Base-by-base conservation (phyloP, 2,329 filamentous ascomycete species). In the Tetracladium maxilliforme region DNA sequence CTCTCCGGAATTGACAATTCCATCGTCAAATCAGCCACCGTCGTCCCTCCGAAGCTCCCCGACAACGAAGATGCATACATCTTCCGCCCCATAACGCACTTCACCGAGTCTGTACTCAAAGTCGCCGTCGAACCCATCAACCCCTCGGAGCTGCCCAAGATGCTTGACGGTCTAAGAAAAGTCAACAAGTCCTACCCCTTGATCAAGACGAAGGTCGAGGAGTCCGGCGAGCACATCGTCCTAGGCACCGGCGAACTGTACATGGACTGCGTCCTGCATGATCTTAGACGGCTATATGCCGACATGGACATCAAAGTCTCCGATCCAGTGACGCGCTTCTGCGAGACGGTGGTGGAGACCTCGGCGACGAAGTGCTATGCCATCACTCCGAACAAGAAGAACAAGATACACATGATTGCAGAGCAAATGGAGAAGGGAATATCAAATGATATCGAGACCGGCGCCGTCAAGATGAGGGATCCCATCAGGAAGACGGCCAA, bases 221-320 rank as follows among this genome's bases (percentile, higher is more conserved):
- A 98, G 52, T 94, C 84, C 2, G 90, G 90, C 25, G 90, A 98
- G 51, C 90, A 98, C 45, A 77, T 98, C 36, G 66, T 98, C 23
- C 68, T 98, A 5, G 90, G 90, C 14, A 98, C 90, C 1, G 90
- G 90, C 31, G 90, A 98, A 49, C 62, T 98, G n/a, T 98, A 98
- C 57, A 95, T 98, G 86, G 90, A 98, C 49, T 98, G 90, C 42
- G 87, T 98, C 4, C 64, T 98, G 22, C 90, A 98, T 49, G 90
- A 98, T 45, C 64, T 98, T 23, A 78, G 90, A 27, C 70, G 75
- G 20, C 54, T 95, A n/a, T 98, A 94, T 45, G 86, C 90, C 10
- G 87, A 95, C 42, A 98, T 98, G 90, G 90, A 98, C 48, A 80
- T 98, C 54, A 95, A 95, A 54, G 83, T 98, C 24, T 98, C 90